These are phyloP conservation scores for Eimeria brunetti DNA, from an alignment of 169 alveolate species.

Conservation along the genomic window DNA sequence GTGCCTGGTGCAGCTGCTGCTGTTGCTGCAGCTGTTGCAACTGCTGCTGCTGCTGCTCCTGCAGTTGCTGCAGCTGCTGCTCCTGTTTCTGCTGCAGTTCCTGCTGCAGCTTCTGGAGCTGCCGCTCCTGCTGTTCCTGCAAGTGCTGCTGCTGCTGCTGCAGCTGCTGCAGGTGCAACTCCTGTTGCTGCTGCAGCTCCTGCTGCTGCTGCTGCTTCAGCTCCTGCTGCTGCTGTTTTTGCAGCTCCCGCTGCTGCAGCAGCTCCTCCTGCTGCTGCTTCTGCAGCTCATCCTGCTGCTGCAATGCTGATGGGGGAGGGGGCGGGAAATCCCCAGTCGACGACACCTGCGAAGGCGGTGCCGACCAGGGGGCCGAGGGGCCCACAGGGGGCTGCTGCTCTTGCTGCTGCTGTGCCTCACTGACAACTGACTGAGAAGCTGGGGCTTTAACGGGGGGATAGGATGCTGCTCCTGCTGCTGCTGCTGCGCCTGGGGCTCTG, in stretches of 20 bases:
- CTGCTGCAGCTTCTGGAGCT: not conserved
- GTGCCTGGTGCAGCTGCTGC: not conserved
- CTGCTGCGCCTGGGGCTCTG: no score
- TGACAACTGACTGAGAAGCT: no score
- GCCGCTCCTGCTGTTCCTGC: not conserved
- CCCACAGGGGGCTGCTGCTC: no score
- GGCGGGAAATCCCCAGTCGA: no score
- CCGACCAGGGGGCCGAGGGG: no score
- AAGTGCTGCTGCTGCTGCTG: not conserved
- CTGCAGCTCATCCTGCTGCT: not conserved
- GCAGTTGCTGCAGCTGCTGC: not conserved
- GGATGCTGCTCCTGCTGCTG: no score
- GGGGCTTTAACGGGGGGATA: no score
- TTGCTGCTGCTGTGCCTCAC: no score
- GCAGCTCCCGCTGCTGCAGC: not conserved
- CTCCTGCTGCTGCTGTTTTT: not conserved
- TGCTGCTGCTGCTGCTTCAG: not conserved
- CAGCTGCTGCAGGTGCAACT: no score
- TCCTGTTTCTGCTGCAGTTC: not conserved
- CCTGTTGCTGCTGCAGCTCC: not conserved
- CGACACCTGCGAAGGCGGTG: no score
- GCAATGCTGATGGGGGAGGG: no score
- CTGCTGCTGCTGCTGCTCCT: not conserved
- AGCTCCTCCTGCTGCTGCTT: not conserved
- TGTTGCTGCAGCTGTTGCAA: not conserved